Conservation (phyloP, 2,329 filamentous ascomycete species). For the Cladosporium sp. region DNA sequence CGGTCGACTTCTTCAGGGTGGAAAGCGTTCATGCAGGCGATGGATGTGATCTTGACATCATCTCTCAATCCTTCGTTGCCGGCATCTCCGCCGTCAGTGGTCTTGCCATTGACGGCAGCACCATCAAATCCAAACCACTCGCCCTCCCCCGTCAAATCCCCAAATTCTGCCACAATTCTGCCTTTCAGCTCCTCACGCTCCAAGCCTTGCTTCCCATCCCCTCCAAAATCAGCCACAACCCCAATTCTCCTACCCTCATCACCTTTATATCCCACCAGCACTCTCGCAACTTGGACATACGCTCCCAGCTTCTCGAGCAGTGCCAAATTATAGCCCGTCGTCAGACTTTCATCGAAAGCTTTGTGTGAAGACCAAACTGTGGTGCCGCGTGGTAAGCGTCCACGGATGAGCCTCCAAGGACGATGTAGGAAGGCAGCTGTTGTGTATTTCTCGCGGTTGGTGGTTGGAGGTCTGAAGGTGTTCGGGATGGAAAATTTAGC, state of each 20-base stretch:
- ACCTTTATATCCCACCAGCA: slow-evolving; percentile 11
- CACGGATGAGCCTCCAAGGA: not conserved
- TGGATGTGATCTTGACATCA: not conserved
- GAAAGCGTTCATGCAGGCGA: slow-evolving; percentile 12
- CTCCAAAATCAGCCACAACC: not conserved
- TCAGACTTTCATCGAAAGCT: slow-evolving; percentile 7
- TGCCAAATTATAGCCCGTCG: not conserved
- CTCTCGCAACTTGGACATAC: not conserved
- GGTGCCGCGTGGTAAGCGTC: not conserved
- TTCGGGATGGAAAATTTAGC: not conserved
- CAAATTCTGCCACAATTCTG: not conserved
- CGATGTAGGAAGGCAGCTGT: slow-evolving; percentile 6
- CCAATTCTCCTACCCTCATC: slow-evolving; percentile 4
- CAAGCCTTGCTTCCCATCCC: not conserved
- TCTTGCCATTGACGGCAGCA: not conserved
- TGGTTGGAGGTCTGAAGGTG: not conserved
- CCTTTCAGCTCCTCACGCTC: not conserved
- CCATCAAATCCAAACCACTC: not conserved
- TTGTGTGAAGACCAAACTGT: slow-evolving; percentile 7
- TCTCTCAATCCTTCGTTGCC: not conserved
- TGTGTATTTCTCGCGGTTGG: not conserved
- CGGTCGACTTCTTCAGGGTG: slow-evolving; percentile 7
- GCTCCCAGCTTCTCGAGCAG: not conserved
- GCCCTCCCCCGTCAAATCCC: not conserved
- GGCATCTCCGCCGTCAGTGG: not conserved